These are phyloP conservation scores for Gorgonomyces haynaldii DNA, from an alignment of 192 early-diverging fungal species.

Conservation along the genomic window DNA sequence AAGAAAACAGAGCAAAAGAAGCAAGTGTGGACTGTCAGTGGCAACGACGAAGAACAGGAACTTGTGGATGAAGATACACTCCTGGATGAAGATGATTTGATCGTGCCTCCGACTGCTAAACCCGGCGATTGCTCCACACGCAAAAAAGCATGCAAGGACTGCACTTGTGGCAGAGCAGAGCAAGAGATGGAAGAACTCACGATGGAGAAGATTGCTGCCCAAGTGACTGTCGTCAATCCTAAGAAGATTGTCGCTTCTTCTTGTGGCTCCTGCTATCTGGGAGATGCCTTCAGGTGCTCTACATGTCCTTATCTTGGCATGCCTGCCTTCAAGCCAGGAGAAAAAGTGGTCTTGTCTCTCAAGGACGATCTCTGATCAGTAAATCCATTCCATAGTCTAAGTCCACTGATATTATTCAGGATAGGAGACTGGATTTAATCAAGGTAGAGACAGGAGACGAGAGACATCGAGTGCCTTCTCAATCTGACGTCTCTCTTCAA, in stretches of 20 bases:
- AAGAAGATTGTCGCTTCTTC: constrained; percentile 35
- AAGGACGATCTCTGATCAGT: constrained; percentile 52
- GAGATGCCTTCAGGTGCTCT: constrained; percentile 94
- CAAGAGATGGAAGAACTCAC: constrained; percentile 52
- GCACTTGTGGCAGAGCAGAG: constrained; percentile 78
- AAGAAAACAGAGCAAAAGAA: constrained; percentile 15
- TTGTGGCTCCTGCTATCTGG: constrained; percentile 76
- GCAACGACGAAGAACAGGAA: constrained; percentile 64
- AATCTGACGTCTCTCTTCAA: too few relatives aligned
- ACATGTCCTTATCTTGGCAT: constrained; percentile 94
- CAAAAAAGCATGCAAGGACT: constrained; percentile 95
- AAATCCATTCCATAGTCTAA: too few relatives aligned
- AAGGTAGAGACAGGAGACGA: too few relatives aligned
- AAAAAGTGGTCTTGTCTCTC: constrained; percentile 73
- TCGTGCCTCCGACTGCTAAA: constrained; percentile 34
- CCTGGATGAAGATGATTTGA: constrained; percentile 70
- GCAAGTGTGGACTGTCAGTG: constrained; percentile 60
- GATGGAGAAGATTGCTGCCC: constrained; percentile 24
- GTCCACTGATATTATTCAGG: too few relatives aligned
- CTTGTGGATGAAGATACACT: constrained; percentile 79
- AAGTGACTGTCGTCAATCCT: constrained; percentile 21
- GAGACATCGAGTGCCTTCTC: too few relatives aligned
- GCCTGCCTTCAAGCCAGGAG: constrained; percentile 92
- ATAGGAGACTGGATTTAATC: too few relatives aligned
- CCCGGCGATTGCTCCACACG: constrained; percentile 68